phyloP scores from a whole-genome alignment of 2,329 filamentous ascomycete genomes.

The Aspergillus awamori region DNA sequence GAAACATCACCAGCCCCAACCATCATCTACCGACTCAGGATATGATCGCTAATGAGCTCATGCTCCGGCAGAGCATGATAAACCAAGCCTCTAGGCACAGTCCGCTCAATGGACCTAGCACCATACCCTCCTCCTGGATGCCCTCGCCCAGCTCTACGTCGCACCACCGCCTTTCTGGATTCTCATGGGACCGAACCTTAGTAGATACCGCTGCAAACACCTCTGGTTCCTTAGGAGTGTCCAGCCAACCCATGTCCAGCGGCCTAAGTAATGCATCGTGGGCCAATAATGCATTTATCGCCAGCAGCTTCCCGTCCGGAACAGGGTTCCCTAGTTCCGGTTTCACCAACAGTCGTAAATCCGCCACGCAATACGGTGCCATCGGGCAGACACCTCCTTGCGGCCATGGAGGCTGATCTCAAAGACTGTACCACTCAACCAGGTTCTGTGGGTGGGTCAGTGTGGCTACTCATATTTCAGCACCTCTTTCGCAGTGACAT shows the following conservation, averaged over 20 bases:
- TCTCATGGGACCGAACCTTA: constrained; percentile 30
- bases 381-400: constrained; percentile 53
- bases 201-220: constrained; percentile 20
- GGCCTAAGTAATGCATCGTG: constrained; percentile 35
- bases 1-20: constrained; percentile 19
- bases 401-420: constrained; percentile 51
- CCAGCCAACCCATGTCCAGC: constrained; percentile 32
- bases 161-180: constrained; percentile 20
- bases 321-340: constrained; percentile 28
- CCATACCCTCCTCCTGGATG: constrained; percentile 32
- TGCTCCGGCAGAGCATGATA: constrained; percentile 33
- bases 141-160: constrained; percentile 21
- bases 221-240: constrained; percentile 24
- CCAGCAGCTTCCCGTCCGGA: constrained; percentile 32
- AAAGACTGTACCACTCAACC: background rate
- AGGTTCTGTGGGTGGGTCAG: background rate
- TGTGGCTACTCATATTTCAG: background rate
- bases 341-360: constrained; percentile 30
- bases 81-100: constrained; percentile 28
- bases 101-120: constrained; percentile 23
- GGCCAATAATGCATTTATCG: constrained; percentile 43
- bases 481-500: background rate
- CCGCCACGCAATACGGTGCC: constrained; percentile 39
- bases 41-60: constrained; percentile 29
- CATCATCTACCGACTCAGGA: constrained; percentile 30